Conservation (phyloP, 148 eudicot species). For the Persicaria maculosa region DNA sequence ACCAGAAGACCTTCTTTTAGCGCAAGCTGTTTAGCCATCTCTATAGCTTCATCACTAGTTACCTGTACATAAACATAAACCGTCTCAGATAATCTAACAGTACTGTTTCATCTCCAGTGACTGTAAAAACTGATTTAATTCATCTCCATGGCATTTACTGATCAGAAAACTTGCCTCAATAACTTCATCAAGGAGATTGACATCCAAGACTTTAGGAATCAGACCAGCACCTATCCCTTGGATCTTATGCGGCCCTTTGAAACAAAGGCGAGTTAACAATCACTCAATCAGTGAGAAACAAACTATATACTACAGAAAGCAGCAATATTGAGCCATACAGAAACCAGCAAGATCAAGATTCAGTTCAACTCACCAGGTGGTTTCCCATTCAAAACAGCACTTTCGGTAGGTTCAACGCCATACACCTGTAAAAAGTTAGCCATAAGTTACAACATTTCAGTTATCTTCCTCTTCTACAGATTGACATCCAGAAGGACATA, state of each 20-base stretch:
- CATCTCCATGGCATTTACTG: not conserved
- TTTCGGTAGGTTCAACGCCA: conserved; percentile 78
- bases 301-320: no score
- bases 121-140: not conserved
- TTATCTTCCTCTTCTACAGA: not conserved
- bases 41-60: conserved; percentile 22
- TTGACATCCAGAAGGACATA: not conserved
- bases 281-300: not conserved
- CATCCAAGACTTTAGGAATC: conserved; percentile 48
- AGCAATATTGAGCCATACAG: not conserved
- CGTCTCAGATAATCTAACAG: not conserved
- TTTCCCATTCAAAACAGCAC: conserved; percentile 80
- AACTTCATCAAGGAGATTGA: conserved; percentile 47
- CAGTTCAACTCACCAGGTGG: conserved; percentile 41
- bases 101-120: not conserved
- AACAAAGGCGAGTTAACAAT: not conserved
- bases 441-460: not conserved
- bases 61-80: conserved; percentile 13
- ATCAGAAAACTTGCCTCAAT: conserved; percentile 31
- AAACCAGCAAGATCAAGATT: not conserved
- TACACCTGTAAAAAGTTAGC: conserved; percentile 33
- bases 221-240: conserved; percentile 82
- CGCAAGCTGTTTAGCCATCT: conserved; percentile 33
- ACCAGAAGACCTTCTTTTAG: conserved; percentile 49
- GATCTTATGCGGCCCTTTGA: conserved; percentile 59